These are phyloP conservation scores for Claviceps sp. DNA, from an alignment of 2,329 filamentous ascomycete species.

Conservation along the genomic window DNA sequence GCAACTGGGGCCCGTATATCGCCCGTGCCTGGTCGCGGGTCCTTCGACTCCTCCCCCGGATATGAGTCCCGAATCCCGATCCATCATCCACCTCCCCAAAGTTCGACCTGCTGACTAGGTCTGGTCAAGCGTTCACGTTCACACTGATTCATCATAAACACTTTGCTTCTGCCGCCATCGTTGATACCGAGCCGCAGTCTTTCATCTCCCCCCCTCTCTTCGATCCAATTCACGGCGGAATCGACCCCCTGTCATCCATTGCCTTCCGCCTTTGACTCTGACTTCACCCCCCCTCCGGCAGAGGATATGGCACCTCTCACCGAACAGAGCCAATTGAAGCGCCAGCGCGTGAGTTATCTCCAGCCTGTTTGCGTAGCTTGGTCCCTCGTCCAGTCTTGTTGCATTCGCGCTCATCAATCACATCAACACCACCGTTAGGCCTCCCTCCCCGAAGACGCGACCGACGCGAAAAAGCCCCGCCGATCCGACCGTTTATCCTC, in stretches of 20 bases:
- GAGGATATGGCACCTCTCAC: slow-evolving; percentile 42
- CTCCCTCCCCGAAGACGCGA: slow-evolving; percentile 49
- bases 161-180: too few relatives aligned
- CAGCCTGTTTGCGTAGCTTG: slow-evolving; percentile 11
- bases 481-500: slow-evolving; percentile 56
- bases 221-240: too few relatives aligned
- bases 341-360: slow-evolving; percentile 49
- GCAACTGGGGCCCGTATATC: background rate
- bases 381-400: slow-evolving; percentile 6
- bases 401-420: slow-evolving; percentile 12
- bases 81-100: too few relatives aligned
- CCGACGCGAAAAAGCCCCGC: slow-evolving; percentile 71
- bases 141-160: too few relatives aligned
- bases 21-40: background rate
- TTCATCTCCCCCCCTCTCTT: too few relatives aligned
- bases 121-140: too few relatives aligned
- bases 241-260: background rate
- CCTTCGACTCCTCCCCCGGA: too few relatives aligned
- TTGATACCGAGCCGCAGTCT: too few relatives aligned
- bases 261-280: too few relatives aligned
- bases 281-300: background rate
- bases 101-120: too few relatives aligned
- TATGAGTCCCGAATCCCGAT: too few relatives aligned
- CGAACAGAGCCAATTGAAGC: slow-evolving; percentile 79
- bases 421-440: slow-evolving; percentile 31